Evolutionary conservation across 179 eudicot species (phyloP), one percentile per base, ranked within the genome.

Genomic region (Spinacia oleracea): DNA sequence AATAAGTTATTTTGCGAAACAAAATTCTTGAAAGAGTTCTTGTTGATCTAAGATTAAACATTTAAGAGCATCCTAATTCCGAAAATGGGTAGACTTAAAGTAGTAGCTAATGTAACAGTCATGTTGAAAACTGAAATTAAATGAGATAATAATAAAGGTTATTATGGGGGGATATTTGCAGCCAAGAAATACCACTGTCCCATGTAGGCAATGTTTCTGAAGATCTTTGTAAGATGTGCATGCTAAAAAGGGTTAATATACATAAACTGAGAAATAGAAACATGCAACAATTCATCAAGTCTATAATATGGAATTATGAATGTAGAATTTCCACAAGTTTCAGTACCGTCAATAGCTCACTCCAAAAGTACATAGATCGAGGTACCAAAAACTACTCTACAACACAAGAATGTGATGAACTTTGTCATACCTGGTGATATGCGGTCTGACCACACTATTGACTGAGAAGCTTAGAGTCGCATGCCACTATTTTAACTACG

Each of bases 401-500:
- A 62, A 62, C 35, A 60, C 16, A 53, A 48, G 4, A 48, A 48
- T 15, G 15, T 48, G 53, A 48, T 12, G 53, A 48, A 4, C 53
- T n/a, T 53, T 20, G 20, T 53, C 58, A 53, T 18, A 53, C 25
- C n/a, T n/a, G 23, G 2, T 53, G n/a, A 53, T 20, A 38, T 18
- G 5, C 4, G 58, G 23, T 20, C n/a, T 53, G 58, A 38, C 51
- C 43, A 31, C 50, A 9, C 76, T 78, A 89, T 86, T 91, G 93
- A 29, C 82, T 62, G 65, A 92, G 92, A 70, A 91, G 89, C 86
- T 89, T 89, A 6, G 97, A 91, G 85, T 91, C 97, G 16, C n/a
- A 91, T 40, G 97, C 96, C 73, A 93, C 93, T 35, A 93, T 93
- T 83, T 93, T 91, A n/a, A 93, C 92, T 53, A 84, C 84, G 42